Base-by-base conservation (phyloP, 1,139 yeast genomes). In the Debaryomyces nepalensis region DNA sequence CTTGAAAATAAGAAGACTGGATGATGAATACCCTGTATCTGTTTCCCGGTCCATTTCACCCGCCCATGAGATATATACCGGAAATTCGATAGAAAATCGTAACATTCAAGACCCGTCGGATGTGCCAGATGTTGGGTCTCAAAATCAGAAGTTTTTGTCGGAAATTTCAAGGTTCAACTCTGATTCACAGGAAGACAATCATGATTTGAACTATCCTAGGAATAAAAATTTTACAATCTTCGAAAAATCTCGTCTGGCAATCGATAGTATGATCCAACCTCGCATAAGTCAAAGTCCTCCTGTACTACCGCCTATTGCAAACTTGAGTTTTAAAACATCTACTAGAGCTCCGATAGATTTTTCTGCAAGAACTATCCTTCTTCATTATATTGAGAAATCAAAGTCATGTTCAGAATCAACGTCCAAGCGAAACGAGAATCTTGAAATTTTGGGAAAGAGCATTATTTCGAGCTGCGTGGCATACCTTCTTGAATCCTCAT, bases 381-480 rank as follows among this genome's bases (percentile, higher is more conserved):
- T 73, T 5, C 66, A 68, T 47, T 73, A 70, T 41, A 75, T 86
- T 41, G 86, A 83, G 52, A 70, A 79, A 41, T 84, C 90, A 5
- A 79, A 77, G 48, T 75, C 87, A n/a, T 84, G 90, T 50, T 70
- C 75, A 21, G 81, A 78, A 45, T 72, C 82, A 31, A 70, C 75
- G 2, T 54, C 64, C 5, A 58, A 66, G 42, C 59, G 66, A 39
- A 66, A 70, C 20, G 74, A 68, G 6, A 77, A 81, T 47, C 55
- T 83, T 6, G 81, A 76, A 52, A 71, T 64, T 19, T 61, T 87
- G 34, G 95, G 96, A 0, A 72, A 75, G 43, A 66, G 79, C 3
- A 66, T 82, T 4, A 69, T 84, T 4, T 59, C 73, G 2, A 68
- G 85, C 1, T 70, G 86, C 3, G 73, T 84, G 5, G 73, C 85